Conservation (phyloP, 805 yeast species). For the Clavispora santaluciae region DNA sequence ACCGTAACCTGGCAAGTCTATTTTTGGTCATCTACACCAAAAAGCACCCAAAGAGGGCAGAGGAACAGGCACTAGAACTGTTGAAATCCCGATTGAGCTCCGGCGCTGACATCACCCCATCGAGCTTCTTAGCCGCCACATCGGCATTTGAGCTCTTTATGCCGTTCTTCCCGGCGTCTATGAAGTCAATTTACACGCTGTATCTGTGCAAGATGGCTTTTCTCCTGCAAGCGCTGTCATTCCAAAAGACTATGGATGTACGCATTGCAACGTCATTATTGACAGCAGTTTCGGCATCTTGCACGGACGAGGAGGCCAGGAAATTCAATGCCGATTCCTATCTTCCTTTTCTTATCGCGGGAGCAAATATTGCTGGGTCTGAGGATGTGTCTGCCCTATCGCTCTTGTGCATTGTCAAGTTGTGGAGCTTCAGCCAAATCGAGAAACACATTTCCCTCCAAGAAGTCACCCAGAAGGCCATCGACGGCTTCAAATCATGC, state of each 20-base stretch:
- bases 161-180: slow-evolving; percentile 8
- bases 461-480: slow-evolving; percentile 5
- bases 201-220: slow-evolving; percentile 8
- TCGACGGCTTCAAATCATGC: slow-evolving; percentile 1
- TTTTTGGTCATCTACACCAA: not conserved
- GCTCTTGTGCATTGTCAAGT: slow-evolving; percentile 14
- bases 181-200: slow-evolving; percentile 10
- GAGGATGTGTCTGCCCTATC: slow-evolving; percentile 7
- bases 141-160: slow-evolving; percentile 10
- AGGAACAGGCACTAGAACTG: not conserved
- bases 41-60: not conserved
- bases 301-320: slow-evolving; percentile 13
- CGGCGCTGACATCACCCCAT: not conserved
- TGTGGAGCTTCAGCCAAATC: slow-evolving; percentile 16
- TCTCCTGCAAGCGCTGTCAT: slow-evolving; percentile 8
- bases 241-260: slow-evolving; percentile 5
- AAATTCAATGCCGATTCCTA: slow-evolving; percentile 13
- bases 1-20: not conserved
- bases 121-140: not conserved
- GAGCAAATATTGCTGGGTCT: slow-evolving; percentile 3
- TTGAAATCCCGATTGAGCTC: not conserved
- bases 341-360: slow-evolving; percentile 10
- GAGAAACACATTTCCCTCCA: slow-evolving; percentile 13
- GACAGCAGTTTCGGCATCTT: slow-evolving; percentile 12
- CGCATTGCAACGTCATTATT: slow-evolving; percentile 8